Conservation (phyloP, 2,329 filamentous ascomycete genomes). For the Neonectria hederae region DNA sequence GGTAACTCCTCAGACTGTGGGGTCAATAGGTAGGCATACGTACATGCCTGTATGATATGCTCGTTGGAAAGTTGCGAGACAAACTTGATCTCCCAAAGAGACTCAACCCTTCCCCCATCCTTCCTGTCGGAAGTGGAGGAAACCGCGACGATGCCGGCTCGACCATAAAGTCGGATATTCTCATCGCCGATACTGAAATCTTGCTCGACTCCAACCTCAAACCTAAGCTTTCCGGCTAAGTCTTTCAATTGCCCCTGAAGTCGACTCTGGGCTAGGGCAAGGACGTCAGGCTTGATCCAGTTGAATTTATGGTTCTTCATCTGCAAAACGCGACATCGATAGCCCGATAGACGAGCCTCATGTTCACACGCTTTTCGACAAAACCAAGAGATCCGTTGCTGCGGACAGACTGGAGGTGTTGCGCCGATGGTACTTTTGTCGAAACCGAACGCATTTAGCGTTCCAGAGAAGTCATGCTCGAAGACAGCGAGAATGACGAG, state of each 20-base stretch:
- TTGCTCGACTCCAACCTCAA: conserved; percentile 14
- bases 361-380: conserved; percentile 41
- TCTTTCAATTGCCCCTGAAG: conserved; percentile 27
- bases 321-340: conserved; percentile 38
- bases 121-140: neutral
- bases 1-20: conserved; percentile 19
- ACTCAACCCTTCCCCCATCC: neutral
- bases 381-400: conserved; percentile 35
- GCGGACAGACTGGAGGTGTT: neutral
- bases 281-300: conserved; percentile 38
- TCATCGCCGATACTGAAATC: neutral
- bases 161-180: conserved; percentile 14
- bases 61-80: conserved; percentile 37
- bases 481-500: neutral
- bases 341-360: conserved; percentile 37
- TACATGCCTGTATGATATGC: conserved; percentile 40
- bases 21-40: conserved; percentile 39
- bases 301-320: conserved; percentile 41
- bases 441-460: conserved; percentile 27
- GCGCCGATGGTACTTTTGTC: neutral
- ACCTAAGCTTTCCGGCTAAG: conserved; percentile 2
- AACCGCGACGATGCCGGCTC: conserved; percentile 25
- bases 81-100: conserved; percentile 47
- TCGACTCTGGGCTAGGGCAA: conserved; percentile 27
- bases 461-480: conserved; percentile 11